Percentiles rank a stretch among this genome's conserved stretches.
These are phyloP conservation scores for Boletus subcaerulescens DNA, from an alignment of 768 basidiomycete species.

Conservation along the genomic window DNA sequence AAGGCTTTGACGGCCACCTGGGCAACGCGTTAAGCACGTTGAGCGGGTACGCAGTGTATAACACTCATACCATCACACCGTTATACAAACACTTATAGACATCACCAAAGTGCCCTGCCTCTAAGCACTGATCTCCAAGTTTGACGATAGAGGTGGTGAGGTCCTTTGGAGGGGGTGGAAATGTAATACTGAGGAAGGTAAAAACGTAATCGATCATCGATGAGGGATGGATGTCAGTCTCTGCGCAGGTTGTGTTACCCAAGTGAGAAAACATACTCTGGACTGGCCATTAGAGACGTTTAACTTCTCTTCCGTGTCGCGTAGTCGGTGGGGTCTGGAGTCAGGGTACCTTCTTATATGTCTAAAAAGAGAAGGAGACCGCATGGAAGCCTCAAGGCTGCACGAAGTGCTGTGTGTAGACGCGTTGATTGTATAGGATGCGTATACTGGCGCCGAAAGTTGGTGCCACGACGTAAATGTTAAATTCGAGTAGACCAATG, in stretches of 20 bases:
- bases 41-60: neutral
- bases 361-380: neutral
- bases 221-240: neutral
- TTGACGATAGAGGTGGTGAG: neutral
- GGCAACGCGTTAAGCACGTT: neutral
- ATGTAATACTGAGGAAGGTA: neutral
- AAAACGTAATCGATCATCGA: neutral
- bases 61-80: neutral
- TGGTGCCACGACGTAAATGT: too few relatives aligned
- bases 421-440: too few relatives aligned
- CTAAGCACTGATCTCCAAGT: neutral
- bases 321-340: too few relatives aligned
- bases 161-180: neutral
- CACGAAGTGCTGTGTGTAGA: neutral
- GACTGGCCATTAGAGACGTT: too few relatives aligned
- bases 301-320: too few relatives aligned
- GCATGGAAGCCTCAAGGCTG: neutral
- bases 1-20: conserved; percentile 3
- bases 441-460: too few relatives aligned
- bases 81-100: neutral
- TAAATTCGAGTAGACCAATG: too few relatives aligned
- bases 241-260: neutral
- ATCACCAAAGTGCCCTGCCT: neutral
- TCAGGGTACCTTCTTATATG: neutral
- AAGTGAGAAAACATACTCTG: too few relatives aligned